Percentiles rank a stretch among this genome's conserved stretches.
phyloP scores from a whole-genome alignment of 768 basidiomycete genomes.

The Pulveroboletus sp. region DNA sequence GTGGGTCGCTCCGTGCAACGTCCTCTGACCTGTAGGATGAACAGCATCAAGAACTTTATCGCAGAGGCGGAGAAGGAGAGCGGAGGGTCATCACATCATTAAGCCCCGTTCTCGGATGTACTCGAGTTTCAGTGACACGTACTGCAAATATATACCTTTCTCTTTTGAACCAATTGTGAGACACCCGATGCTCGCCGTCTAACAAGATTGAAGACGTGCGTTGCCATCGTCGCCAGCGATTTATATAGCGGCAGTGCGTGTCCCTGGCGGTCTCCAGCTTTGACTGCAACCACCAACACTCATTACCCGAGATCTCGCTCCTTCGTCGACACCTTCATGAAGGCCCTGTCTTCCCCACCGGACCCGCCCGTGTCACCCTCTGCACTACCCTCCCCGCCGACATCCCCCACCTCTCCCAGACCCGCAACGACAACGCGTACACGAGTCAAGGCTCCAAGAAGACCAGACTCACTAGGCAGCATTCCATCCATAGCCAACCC shows the following conservation, averaged over 20 bases:
- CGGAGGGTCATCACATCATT: slow-evolving; percentile 35
- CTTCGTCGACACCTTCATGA: not conserved
- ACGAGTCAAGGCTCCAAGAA: slow-evolving; percentile 10
- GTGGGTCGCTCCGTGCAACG: slow-evolving; percentile 26
- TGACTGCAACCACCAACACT: not conserved
- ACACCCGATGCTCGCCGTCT: not conserved
- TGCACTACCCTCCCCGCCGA: slow-evolving; percentile 18
- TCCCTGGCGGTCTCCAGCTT: not conserved
- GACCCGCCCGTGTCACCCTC: not conserved
- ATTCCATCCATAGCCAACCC: not conserved
- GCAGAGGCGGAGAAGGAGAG: slow-evolving; percentile 79
- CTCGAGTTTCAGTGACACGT: not conserved
- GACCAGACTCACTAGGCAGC: not conserved
- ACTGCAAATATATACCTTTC: slow-evolving; percentile 5
- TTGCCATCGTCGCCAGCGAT: not conserved
- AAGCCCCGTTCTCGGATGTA: slow-evolving; percentile 8
- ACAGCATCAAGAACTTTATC: slow-evolving; percentile 77
- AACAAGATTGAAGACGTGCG: slow-evolving; percentile 4
- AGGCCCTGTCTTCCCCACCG: not conserved
- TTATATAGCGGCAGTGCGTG: not conserved
- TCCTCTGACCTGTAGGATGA: slow-evolving; percentile 42
- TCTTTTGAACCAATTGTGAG: not conserved
- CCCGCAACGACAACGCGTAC: slow-evolving; percentile 5
- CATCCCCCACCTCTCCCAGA: slow-evolving; percentile 14
- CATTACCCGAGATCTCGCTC: not conserved